Base-by-base conservation (phyloP, 768 basidiomycete species). In the Lactarius psammicola region DNA sequence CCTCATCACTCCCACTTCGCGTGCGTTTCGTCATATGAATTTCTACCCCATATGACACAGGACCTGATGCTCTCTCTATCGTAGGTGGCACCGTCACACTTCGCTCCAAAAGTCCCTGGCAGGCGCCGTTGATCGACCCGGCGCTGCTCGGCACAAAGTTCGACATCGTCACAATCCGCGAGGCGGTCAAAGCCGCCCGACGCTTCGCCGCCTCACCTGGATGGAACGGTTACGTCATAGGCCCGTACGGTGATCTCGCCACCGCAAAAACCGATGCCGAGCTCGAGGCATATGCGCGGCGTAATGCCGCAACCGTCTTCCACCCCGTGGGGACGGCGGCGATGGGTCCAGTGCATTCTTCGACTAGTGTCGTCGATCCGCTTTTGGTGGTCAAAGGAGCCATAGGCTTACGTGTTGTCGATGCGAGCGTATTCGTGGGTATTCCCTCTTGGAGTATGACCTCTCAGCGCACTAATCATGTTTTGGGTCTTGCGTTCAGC, bases 351-450 rank as follows among this genome's bases (percentile, higher is more conserved):
- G 11, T 17, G 15, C 17, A 59, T 4, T 63, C 60, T 11, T 44
- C 46, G 1, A 49, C 15, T 26, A 67, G 68, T 34, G 73, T 72
- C 40, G 67, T 73, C 5, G 66, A 72, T 58, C 65, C 71, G 4
- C 72, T 79, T 60, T 69, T 82, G 33, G 68, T 63, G 5, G 74
- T 81, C 6, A 80, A 81, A 65, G 75, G 76, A 5, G 71, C 74
- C 0, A 61, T 42, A 3, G 79, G 77, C 7, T 62, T 82, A n/a
- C 75, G 81, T 8, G 71, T 82, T 44, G 78, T 81, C 20, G 80
- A 82, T 60, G 71, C 70, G 9, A 70, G 69, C 33, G 67, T 72
- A 26, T 66, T 74, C 51, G 70, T 70, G 56, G 56, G 69, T 55
- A 18, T 34, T 56, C 18, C n/a, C 20, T 26, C 20, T 5, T n/a